Base-by-base conservation (phyloP, 1,284 basidiomycete genomes). In the Ceratobasidium sp. region DNA sequence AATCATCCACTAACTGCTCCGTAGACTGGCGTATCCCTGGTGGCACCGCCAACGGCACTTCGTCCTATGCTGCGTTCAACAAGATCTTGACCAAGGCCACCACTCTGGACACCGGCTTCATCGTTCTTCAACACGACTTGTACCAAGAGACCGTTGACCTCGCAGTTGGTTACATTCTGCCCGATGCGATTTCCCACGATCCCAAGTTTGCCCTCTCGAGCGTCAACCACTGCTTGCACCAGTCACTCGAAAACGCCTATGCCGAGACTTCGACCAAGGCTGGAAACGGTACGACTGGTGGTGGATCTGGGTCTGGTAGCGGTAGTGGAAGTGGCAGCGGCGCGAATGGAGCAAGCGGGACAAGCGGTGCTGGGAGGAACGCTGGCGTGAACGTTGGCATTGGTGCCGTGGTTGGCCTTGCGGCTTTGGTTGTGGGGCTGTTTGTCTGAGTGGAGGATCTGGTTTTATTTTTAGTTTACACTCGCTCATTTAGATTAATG, bases 111-210 rank as follows among this genome's bases (percentile, higher is more conserved):
- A 82, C 79, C 66, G 93, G 93, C 53, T 97, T 97, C 85, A 90
- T 96, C 80, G 94, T 97, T 58, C 86, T 98, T 69, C 86, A 93
- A 81, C 95, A 97, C 80, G 95, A 96, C 82, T 84, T 96, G 59
- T 96, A 89, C 81, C 86, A 92, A 79, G 88, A 93, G 79, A 92
- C 92, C 14, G 94, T 96, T 68, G 93, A 96, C 79, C 88, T 98
- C 76, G 94, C 95, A 39, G 87, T 92, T 76, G 93, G 93, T 61
- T 96, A 95, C 84, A 91, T 92, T 77, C 84, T 97, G n/a, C 87
- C 91, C 71, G 84, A 88, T 53, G 92, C 92, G 29, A 80, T 88
- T 77, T 84, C 76, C 14, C 88, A 88, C 82, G 83, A 85, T 56
- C 90, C 90, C 62, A 80, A 85, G 19, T 87, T 94, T 80, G 89